Conservation (phyloP, 1,284 basidiomycete genomes). For the Cryptococcus sp. region DNA sequence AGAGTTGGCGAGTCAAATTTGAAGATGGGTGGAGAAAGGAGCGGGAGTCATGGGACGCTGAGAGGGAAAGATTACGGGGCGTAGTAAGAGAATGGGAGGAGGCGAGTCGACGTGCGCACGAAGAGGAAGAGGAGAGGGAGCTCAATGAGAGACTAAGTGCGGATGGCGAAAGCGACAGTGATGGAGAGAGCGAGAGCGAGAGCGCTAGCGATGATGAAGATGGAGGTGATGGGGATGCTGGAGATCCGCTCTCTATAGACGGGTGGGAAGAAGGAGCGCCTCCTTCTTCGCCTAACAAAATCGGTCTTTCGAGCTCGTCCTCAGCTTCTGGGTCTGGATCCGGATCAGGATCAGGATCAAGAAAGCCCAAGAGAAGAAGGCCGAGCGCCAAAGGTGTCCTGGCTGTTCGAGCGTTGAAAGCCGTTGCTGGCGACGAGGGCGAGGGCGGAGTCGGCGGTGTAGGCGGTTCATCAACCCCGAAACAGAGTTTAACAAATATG, state of each 20-base stretch:
- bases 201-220: background rate
- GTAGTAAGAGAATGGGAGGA: conserved; percentile 83
- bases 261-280: conserved; percentile 18
- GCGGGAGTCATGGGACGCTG: conserved; percentile 76
- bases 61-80: conserved; percentile 71
- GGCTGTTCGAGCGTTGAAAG: conserved; percentile 41
- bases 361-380: conserved; percentile 34
- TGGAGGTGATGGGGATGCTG: background rate
- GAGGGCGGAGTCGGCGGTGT: background rate
- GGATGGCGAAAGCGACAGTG: conserved; percentile 39
- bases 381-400: conserved; percentile 35
- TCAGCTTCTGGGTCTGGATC: background rate
- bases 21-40: conserved; percentile 78
- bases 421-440: conserved; percentile 18
- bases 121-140: conserved; percentile 53
- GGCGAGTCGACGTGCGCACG: conserved; percentile 54
- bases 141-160: conserved; percentile 47
- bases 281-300: background rate
- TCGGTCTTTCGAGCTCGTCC: background rate
- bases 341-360: background rate
- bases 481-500: conserved; percentile 9
- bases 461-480: conserved; percentile 34
- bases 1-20: conserved; percentile 57
- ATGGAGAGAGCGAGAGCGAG: conserved; percentile 19
- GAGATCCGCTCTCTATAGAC: conserved; percentile 5